phyloP scores from a whole-genome alignment of 306 rosid species.

The Prunus padus region DNA sequence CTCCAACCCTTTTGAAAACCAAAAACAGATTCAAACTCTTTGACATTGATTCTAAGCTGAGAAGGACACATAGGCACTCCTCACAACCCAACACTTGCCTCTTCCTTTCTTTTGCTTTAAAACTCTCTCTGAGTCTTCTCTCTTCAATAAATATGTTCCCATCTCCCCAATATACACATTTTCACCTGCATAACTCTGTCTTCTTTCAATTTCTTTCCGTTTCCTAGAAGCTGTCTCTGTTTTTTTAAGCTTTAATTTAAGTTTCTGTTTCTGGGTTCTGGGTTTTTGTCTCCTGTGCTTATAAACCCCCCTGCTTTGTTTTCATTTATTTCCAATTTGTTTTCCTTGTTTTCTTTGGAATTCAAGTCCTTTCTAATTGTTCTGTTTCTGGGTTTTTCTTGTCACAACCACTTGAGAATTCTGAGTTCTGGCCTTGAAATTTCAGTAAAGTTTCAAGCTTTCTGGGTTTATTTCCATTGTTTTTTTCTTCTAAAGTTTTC shows the following conservation, averaged over 20 bases:
- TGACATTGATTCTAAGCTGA: constrained; percentile 28
- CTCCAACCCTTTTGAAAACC: constrained; percentile 18
- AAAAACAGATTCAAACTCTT: constrained; percentile 34
- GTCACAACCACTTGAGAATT: background rate
- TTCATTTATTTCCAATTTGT: background rate
- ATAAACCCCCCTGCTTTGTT: background rate
- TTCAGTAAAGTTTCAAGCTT: constrained; percentile 20
- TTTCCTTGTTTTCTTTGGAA: background rate
- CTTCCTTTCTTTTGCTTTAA: constrained; percentile 8
- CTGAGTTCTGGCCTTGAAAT: background rate
- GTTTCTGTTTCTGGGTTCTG: constrained; percentile 27
- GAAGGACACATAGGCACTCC: constrained; percentile 12
- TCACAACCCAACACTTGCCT: background rate
- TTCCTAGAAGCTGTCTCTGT: background rate
- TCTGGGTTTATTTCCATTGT: constrained; percentile 21
- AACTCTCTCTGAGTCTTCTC: constrained; percentile 1
- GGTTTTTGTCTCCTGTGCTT: constrained; percentile 8
- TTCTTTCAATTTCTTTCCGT: background rate
- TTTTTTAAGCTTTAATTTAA: background rate
- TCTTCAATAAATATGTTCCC: constrained; percentile 18
- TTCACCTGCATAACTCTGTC: background rate
- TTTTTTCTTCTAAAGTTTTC: constrained; percentile 4
- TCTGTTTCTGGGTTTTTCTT: constrained; percentile 22
- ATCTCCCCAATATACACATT: constrained; percentile 21
- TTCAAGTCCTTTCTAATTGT: background rate